Evolutionary conservation across 2,329 filamentous ascomycete genomes (phyloP).

Genomic region (Exophiala calicioides): DNA sequence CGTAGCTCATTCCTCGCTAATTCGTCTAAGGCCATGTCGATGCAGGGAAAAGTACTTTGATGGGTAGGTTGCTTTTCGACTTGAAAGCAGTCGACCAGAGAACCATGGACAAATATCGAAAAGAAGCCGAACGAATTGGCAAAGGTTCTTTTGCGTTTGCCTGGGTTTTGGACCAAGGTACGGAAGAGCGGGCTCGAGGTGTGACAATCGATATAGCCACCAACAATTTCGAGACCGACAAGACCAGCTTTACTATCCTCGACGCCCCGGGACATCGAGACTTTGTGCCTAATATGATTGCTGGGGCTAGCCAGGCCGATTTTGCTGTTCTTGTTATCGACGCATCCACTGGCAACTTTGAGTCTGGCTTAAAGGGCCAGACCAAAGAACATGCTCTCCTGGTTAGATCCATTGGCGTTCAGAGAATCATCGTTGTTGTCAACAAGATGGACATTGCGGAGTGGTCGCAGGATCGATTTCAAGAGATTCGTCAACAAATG

Average conservation of each 20-base stretch:
- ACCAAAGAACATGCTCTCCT: constrained; percentile 91
- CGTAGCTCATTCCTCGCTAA: constrained; percentile 21
- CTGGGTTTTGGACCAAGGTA: constrained; percentile 92
- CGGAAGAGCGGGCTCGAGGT: constrained; percentile 83
- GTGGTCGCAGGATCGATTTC: constrained; percentile 81
- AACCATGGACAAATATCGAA: constrained; percentile 82
- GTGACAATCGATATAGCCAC: constrained; percentile 97
- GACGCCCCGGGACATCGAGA: constrained; percentile 94
- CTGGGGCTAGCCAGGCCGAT: constrained; percentile 91
- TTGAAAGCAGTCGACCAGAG: constrained; percentile 84
- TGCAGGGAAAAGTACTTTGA: constrained; percentile 94
- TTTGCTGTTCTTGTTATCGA: constrained; percentile 95
- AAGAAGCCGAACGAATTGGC: constrained; percentile 86
- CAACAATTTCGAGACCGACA: constrained; percentile 88
- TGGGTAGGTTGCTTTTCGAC: constrained; percentile 91
- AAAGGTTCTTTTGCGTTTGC: constrained; percentile 95
- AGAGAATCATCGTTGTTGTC: constrained; percentile 82
- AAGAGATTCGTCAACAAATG: constrained; percentile 82
- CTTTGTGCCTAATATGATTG: constrained; percentile 99
- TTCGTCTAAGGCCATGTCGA: constrained; percentile 78
- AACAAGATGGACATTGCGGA: constrained; percentile 90
- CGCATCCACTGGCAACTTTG: constrained; percentile 84
- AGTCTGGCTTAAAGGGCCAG: constrained; percentile 89
- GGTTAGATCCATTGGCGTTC: constrained; percentile 85
- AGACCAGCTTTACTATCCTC: constrained; percentile 85